These are phyloP conservation scores for Cladosporium colombiae DNA, from an alignment of 2,329 filamentous ascomycete genomes.

Conservation along the genomic window DNA sequence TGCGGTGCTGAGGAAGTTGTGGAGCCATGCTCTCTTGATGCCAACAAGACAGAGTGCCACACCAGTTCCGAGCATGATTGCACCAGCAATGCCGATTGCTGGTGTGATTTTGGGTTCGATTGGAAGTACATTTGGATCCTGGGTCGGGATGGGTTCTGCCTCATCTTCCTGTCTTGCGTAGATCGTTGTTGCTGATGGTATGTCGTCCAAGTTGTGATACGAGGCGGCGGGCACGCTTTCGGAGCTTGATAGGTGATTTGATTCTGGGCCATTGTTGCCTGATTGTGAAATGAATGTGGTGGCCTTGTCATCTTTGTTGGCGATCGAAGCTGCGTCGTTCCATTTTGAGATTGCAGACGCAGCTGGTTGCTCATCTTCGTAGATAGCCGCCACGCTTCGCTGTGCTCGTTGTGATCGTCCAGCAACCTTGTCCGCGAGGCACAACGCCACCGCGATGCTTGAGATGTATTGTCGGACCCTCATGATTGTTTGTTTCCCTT, in stretches of 20 bases:
- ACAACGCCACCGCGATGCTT: conserved; percentile 7
- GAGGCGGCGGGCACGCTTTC: background rate
- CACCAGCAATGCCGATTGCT: conserved; percentile 75
- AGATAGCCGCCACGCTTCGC: background rate
- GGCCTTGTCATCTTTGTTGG: background rate
- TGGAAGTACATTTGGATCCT: conserved; percentile 53
- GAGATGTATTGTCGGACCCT: conserved; percentile 8
- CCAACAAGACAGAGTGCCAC: conserved; percentile 71
- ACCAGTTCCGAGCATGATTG: conserved; percentile 74
- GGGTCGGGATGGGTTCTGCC: conserved; percentile 4
- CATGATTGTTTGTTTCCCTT: background rate
- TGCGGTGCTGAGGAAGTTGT: conserved; percentile 77
- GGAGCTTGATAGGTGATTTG: background rate
- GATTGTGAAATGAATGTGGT: background rate
- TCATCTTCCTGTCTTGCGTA: conserved; percentile 9
- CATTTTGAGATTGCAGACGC: background rate
- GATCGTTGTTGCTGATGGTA: background rate
- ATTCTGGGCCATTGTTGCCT: background rate
- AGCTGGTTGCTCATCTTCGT: background rate
- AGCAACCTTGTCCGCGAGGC: background rate
- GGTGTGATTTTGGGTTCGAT: conserved; percentile 75
- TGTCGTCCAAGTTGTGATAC: background rate
- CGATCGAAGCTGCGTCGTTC: background rate
- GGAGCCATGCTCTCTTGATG: conserved; percentile 75
- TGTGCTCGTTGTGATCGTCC: background rate